Evolutionary conservation across 495 filamentous ascomycete species (phyloP), one percentile per base, ranked within the genome.

Genomic region (Xylaria acuta): DNA sequence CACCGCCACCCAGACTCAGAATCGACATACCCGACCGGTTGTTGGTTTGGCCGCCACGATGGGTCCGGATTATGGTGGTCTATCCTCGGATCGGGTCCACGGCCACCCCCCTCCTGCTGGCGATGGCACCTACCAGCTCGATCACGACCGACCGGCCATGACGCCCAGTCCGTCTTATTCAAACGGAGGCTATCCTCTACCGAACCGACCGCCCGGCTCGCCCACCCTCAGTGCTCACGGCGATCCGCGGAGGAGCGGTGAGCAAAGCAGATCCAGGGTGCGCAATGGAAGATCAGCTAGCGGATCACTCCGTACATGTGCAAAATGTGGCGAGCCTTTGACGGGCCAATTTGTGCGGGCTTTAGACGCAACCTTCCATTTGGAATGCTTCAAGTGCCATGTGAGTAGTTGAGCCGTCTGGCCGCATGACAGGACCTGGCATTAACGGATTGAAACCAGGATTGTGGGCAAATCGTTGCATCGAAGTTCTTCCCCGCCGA

Each of bases 401-500:
- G 96, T 98, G 87, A 85, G 92, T 87, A 47, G 38, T 58, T 32
- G 53, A 45, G 53, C 45, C 25, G 60, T 3, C 54, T 34, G 49
- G 69, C 58, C 73, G 64, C 11, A 64, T 70, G 54, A 16, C 41
- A 64, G 40, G n/a, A 71, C 25, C 45, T 43, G 34, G 27, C 14
- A 72, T 41, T 72, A 67, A 69, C 45, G 40, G 20, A n/a, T 62
- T 73, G 62, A 65, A 54, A 73, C 27, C 75, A 99, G 96, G 97
- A 99, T 79, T 99, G 97, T 74, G 93, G 92, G 58, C 90, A 97
- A 81, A 95, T 97, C 68, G 97, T 99, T 36, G 96, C 97, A 22
- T 97, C 95, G 34, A 98, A 98, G 77, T 99, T 98, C 85, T 99
- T 99, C 81, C 96, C 97, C 3, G 91, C 97, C 4, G 94, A 97